Base-by-base conservation (phyloP, 2,329 filamentous ascomycete genomes). In the Sphaceloma murrayae region DNA sequence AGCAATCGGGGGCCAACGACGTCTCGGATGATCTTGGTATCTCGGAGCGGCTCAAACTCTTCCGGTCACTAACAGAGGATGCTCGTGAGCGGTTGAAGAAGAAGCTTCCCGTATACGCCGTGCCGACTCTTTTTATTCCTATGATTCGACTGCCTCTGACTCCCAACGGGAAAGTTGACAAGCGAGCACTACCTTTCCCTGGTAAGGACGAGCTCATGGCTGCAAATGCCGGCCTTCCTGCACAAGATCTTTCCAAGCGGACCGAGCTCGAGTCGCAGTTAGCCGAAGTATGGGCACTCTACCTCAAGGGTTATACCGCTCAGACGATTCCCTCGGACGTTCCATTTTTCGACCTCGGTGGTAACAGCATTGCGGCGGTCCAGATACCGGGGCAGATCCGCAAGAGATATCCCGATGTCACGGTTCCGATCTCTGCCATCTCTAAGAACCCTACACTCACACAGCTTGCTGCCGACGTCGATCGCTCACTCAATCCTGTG, bases 101-200 rank as follows among this genome's bases (percentile, higher is more conserved):
- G 52, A 79, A 82, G 49, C 67, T 93, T 10, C 81, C 85, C 0
- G 68, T 70, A 9, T 89, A 87, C 61, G 82, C 84, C 1, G 77
- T 91, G 2, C 85, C 85, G 0, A 79, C 77, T 2, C 71, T 85
- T 29, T 78, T 85, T 51, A 82, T 91, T 31, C 74, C 80, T 0
- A 75, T 91, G 46, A 71, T 77, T 49, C 77, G 78, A 46, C 73
- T 89, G 50, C 84, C 84, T 1, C 63, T 89, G n/a, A 88, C 85
- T 6, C 82, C 82, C n/a, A 87, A 87, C 53, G 82, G 84, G 54
- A 91, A 91, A 64, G 76, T 89, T 31, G 85, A 93, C 62, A 82
- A 79, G 62, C 80, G 83, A 10, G 77, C 76, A 2, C 68, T 93
- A 43, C 85, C 85, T 0, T 91, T 88, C 73, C 88, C 78, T 29